phyloP scores from a whole-genome alignment of 2,329 filamentous ascomycete genomes.

The Alternaria brassicicola region DNA sequence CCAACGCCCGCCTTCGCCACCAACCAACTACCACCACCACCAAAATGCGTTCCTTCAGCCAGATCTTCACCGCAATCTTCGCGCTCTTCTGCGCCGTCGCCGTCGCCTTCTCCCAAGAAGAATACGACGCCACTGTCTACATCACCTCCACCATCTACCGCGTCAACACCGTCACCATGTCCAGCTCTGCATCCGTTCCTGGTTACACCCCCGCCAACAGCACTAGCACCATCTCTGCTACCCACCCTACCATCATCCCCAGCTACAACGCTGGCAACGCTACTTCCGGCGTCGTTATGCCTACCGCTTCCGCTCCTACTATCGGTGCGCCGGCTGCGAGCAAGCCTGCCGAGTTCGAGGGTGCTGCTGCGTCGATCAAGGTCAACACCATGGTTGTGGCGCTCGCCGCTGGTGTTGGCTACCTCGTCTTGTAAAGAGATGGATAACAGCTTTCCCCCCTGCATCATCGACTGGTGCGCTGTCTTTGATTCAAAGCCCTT shows the following conservation, averaged over 20 bases:
- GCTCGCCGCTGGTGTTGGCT: conserved; percentile 42
- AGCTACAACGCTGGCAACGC: conserved; percentile 29
- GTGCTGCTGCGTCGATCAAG: conserved; percentile 42
- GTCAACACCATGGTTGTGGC: conserved; percentile 40
- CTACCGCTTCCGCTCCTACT: conserved; percentile 19
- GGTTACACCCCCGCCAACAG: conserved; percentile 36
- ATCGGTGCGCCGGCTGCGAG: conserved; percentile 13
- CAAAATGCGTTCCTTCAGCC: conserved; percentile 47
- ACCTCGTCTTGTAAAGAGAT: conserved; percentile 44
- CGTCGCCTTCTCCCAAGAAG: conserved; percentile 36
- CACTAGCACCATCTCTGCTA: conserved; percentile 41
- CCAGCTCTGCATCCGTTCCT: conserved; percentile 30
- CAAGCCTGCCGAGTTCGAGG: conserved; percentile 35
- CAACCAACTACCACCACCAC: conserved; percentile 19
- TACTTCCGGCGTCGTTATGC: conserved; percentile 17
- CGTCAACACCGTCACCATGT: conserved; percentile 48
- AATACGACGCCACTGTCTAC: conserved; percentile 47
- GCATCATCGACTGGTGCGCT: conserved; percentile 41
- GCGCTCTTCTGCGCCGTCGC: conserved; percentile 38
- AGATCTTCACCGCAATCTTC: conserved; percentile 42
- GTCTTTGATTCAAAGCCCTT: conserved; percentile 32
- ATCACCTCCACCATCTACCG: conserved; percentile 47
- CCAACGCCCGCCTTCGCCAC: conserved; percentile 8
- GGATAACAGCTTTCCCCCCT: conserved; percentile 20
- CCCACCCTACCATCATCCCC: conserved; percentile 21